Evolutionary conservation across 2,329 filamentous ascomycete genomes (phyloP), one percentile per base, ranked within the genome.

Genomic region (Monosporascus ibericus): DNA sequence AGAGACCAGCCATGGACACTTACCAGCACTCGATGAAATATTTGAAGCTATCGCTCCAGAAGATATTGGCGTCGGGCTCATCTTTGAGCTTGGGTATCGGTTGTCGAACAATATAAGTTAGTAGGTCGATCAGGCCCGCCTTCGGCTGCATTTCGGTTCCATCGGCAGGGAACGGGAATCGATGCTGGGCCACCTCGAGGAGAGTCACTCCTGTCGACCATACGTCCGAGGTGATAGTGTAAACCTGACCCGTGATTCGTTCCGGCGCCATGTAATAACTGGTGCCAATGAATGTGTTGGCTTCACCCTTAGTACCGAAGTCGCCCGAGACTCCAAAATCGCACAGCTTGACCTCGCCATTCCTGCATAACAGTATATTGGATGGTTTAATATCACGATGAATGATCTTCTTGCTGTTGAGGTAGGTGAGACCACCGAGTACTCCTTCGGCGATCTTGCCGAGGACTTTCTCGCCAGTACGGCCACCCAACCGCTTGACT

Each of bases 11-110:
- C 20, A 18, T n/a, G 46, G 44, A 18, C 51, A 85, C 90, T 68
- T 82, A 97, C 92, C 94, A 97, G 82, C 92, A 96, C 74, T 96
- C 92, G 63, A 99, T 96, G 64, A 99, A 99, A 70, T 96, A 96
- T 71, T 99, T 99, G 74, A 99, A 97, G 66, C 89, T 95, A 62
- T 95, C 89, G 62, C 89, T 95, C 94, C 94, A 99, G 67, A 86
- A 87, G 60, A 99, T 95, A 54, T 86, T 86, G 60, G 88, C 89
- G 34, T 90, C 85, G 0, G 90, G 89, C 71, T 99, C 94, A 61
- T 99, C 94, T 72, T 96, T 97, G 58, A 99, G 77, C 69, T 91
- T 95, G 2, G 94, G 94, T 54, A 97, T 95, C 3, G 90, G 87
- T 69, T 99, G 94, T 60, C 90, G 86, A 44, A 99, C 94, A 67